phyloP scores from a whole-genome alignment of 352 stramenopile species.

The Phytophthora idaei region DNA sequence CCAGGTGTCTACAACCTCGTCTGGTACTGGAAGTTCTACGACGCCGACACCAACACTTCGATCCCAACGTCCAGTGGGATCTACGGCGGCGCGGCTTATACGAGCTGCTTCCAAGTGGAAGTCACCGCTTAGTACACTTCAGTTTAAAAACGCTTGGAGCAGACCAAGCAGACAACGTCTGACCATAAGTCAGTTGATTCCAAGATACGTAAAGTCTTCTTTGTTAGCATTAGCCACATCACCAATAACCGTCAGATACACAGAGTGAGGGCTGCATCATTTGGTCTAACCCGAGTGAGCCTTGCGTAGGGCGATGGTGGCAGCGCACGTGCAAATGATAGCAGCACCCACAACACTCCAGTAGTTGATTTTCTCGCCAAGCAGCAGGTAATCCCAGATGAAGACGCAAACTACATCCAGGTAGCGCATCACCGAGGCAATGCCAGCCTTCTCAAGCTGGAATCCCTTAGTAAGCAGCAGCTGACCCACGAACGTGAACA shows the following conservation, averaged over 20 bases:
- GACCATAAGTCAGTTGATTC: constrained; percentile 10
- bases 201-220: background rate
- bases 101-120: constrained; percentile 66
- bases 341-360: constrained; percentile 72
- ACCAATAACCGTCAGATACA: constrained; percentile 18
- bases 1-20: constrained; percentile 67
- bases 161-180: constrained; percentile 10
- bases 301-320: constrained; percentile 70
- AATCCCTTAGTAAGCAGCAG: constrained; percentile 81
- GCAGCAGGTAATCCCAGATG: constrained; percentile 71
- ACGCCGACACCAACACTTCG: constrained; percentile 52
- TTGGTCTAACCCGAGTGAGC: constrained; percentile 29
- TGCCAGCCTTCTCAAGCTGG: constrained; percentile 83
- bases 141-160: constrained; percentile 5
- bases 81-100: constrained; percentile 65
- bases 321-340: constrained; percentile 73
- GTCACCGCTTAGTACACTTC: constrained; percentile 31
- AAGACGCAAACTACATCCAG: constrained; percentile 87
- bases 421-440: constrained; percentile 86
- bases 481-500: constrained; percentile 74
- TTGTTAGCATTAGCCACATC: background rate
- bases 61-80: constrained; percentile 50
- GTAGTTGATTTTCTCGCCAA: constrained; percentile 70
- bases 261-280: background rate
- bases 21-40: constrained; percentile 77